A percentile compares a stretch with the other conserved stretches of the same genome.
These are phyloP conservation scores for Nelumbo lutea DNA, from an alignment of 164 flowering plant genomes.

Conservation along the genomic window DNA sequence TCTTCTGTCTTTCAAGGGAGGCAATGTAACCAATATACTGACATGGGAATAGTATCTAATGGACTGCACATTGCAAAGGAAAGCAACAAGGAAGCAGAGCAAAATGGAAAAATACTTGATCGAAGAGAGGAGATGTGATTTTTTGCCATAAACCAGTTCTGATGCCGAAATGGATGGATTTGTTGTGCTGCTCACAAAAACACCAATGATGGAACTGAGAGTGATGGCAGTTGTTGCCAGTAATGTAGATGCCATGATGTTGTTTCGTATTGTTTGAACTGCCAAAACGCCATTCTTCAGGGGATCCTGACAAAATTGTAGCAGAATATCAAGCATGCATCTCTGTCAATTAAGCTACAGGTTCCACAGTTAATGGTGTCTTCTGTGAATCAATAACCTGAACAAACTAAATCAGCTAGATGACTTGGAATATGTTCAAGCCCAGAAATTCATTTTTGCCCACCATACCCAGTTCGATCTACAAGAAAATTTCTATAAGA, in stretches of 20 bases:
- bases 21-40: conserved; percentile 61
- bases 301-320: conserved; percentile 52
- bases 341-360: not conserved
- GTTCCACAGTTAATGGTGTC: not conserved
- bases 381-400: too few relatives aligned
- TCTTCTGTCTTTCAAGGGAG: conserved; percentile 27
- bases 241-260: conserved; percentile 82
- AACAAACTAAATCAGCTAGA: too few relatives aligned
- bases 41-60: conserved; percentile 80
- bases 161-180: conserved; percentile 20
- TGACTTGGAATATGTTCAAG: too few relatives aligned
- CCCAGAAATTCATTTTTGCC: too few relatives aligned
- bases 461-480: too few relatives aligned
- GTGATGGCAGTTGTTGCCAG: conserved; percentile 77
- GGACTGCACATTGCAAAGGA: conserved; percentile 73
- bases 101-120: conserved; percentile 60
- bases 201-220: conserved; percentile 71
- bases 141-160: conserved; percentile 44
- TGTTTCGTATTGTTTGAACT: conserved; percentile 87
- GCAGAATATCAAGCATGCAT: not conserved
- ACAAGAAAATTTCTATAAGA: too few relatives aligned
- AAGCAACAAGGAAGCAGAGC: conserved; percentile 71
- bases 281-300: conserved; percentile 65
- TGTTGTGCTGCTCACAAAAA: conserved; percentile 55
- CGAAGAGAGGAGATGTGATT: conserved; percentile 30